Evolutionary conservation across 345 rosid genomes (phyloP), one percentile per base, ranked within the genome.

Genomic region (Citrus unshiu): DNA sequence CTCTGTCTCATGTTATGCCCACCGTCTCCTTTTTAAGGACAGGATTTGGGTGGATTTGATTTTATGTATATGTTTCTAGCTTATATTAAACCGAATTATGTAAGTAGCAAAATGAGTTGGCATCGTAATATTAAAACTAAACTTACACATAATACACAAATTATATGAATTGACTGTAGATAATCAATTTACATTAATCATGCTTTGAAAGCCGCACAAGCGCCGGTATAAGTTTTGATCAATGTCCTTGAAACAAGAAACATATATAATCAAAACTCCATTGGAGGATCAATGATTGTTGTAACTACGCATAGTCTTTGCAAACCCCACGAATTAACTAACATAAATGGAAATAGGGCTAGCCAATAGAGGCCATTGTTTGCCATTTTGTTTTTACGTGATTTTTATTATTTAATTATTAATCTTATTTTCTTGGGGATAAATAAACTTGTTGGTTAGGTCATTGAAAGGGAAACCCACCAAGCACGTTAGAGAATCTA

Each of bases 401-500:
- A 46, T 30, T 77, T 58, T 25, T 12, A 27, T 61, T 29, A 60
- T 21, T 64, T 21, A 7, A 6, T 19, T 7, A 19, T 35, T 66
- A 30, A 3, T 35, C n/a, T 35, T 19, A 8, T 19, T 65, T 18
- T 18, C 21, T 7, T 19, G 22, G 14, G 35, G 34, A 10, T 25
- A 29, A 8, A 12, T 66, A 35, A 57, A 49, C 73, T 77, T 84
- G 81, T 68, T 77, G 74, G 81, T 88, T 88, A 82, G 87, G 91
- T 80, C 79, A 63, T 21, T 83, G 89, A 87, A 79, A 90, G 89
- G 83, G 91, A 90, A 88, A 84, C 84, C 87, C 91, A 90, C 91
- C 81, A 83, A 58, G 65, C 40, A 43, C 16, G 75, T 34, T 37
- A 68, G 72, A 57, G 89, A 83, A 86, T 82, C 75, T 60, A 54